Conservation (phyloP, 805 yeast genomes). For the Millerozyma miso region DNA sequence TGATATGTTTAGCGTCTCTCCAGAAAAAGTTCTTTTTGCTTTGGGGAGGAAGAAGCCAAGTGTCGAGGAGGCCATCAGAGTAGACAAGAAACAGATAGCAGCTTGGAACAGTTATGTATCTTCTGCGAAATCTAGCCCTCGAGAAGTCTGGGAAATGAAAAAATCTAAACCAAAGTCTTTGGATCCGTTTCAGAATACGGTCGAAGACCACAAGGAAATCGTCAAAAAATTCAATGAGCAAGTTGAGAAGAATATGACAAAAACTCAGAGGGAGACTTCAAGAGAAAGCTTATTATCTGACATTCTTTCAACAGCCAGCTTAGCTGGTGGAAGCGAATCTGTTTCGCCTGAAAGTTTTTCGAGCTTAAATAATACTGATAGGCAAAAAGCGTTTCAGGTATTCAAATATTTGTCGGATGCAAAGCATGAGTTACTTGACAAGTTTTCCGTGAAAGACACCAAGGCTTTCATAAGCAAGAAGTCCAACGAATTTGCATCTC, state of each 20-base stretch:
- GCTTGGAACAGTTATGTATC: conserved; percentile 74
- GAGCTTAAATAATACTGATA: conserved; percentile 28
- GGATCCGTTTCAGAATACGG: conserved; percentile 18
- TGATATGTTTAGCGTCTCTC: conserved; percentile 80
- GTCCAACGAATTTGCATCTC: conserved; percentile 28
- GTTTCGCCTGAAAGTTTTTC: conserved; percentile 29
- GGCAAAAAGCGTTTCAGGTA: conserved; percentile 31
- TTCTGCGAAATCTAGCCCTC: conserved; percentile 53
- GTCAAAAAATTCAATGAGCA: conserved; percentile 30
- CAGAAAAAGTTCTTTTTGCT: conserved; percentile 80
- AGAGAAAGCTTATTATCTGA: conserved; percentile 45
- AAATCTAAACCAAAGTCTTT: conserved; percentile 39
- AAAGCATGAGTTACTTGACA: conserved; percentile 20
- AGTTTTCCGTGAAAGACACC: conserved; percentile 17
- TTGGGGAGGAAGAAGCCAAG: conserved; percentile 84
- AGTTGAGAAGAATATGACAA: conserved; percentile 42
- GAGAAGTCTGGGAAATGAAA: conserved; percentile 48
- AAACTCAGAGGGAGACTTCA: conserved; percentile 36
- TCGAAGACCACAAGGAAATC: conserved; percentile 11
- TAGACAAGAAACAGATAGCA: conserved; percentile 67
- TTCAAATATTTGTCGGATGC: conserved; percentile 25
- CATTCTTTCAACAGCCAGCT: conserved; percentile 32
- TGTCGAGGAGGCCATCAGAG: conserved; percentile 57
- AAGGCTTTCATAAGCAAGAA: conserved; percentile 27
- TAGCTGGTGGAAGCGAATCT: conserved; percentile 14